phyloP scores from a whole-genome alignment of 2,329 filamentous ascomycete genomes.

The Fusarium sp. region DNA sequence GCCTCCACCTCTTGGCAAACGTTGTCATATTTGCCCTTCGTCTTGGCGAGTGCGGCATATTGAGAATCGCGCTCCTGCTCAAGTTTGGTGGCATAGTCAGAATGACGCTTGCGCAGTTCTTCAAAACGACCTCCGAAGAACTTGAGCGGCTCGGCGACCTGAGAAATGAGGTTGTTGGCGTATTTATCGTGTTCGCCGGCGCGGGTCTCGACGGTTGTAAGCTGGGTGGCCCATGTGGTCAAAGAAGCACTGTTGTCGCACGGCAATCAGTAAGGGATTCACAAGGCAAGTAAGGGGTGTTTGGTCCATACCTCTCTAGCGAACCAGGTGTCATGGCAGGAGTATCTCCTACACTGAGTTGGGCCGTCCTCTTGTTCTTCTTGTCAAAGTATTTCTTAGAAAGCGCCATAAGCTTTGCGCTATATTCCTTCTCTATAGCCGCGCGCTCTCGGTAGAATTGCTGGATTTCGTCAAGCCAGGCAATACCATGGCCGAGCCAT shows the following conservation, averaged over 20 bases:
- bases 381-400: conserved; percentile 98
- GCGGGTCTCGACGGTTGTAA: conserved; percentile 87
- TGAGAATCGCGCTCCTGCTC: conserved; percentile 88
- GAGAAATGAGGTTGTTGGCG: conserved; percentile 78
- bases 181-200: conserved; percentile 91
- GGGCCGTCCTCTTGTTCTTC: conserved; percentile 89
- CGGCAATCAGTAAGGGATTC: conserved; percentile 37
- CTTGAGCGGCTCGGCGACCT: conserved; percentile 89
- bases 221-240: conserved; percentile 95
- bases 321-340: conserved; percentile 94
- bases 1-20: conserved; percentile 95
- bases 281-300: not conserved
- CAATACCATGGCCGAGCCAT: conserved; percentile 90
- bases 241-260: conserved; percentile 77
- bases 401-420: conserved; percentile 83
- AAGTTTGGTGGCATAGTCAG: conserved; percentile 87
- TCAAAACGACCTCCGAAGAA: conserved; percentile 80
- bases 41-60: conserved; percentile 87
- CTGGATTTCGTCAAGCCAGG: conserved; percentile 96
- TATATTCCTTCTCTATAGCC: conserved; percentile 96
- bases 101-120: conserved; percentile 90
- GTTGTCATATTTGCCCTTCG: conserved; percentile 91
- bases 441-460: conserved; percentile 96
- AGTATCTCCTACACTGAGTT: conserved; percentile 91
- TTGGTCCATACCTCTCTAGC: conserved; percentile 75